Base-by-base conservation (phyloP, 805 yeast genomes). In the Teunomyces cretensis region DNA sequence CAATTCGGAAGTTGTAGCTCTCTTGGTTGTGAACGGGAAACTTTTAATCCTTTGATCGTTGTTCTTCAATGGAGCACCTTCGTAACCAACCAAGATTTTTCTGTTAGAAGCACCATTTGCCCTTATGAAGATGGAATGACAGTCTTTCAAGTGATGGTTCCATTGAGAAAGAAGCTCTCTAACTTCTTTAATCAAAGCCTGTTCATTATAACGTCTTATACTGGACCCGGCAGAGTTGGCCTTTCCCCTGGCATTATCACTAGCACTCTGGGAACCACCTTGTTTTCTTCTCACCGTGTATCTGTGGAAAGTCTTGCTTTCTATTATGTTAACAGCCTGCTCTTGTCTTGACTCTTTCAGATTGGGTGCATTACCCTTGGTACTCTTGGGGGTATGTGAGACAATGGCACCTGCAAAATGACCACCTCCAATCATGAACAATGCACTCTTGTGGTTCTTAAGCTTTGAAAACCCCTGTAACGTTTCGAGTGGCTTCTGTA, bases 371-470 rank as follows among this genome's bases (percentile, higher is more conserved):
- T 81, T 81, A 2, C 89, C 88, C 51, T 76, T 78, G 1, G 77
- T 74, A 32, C 70, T 72, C 41, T 71, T 69, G 17, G 79, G 84
- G 40, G 72, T 72, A 57, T 91, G 97, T 1, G 89, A 81, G 7
- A 94, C 75, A 35, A 94, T 86, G 0, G 97, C 97, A 14, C 94
- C 99, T 0, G 98, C 96, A 71, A 94, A 94, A 67, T 94, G 97
- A 33, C 99, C 99, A 36, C 98, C 97, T 12, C 97, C 97, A 43
- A 94, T 79, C 96, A 94, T 88, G 53, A 94, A 79, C 9, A 94
- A 64, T 0, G 96, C 96, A 4, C 96, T 87, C 37, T 75, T 74
- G 3, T 68, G 67, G 0, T 56, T 49, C 2, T 54, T 58, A 42
- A 35, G 51, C 14, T 47, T 41, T 8, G 64, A 53, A 75, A 76